Base-by-base conservation (phyloP, 345 rosid genomes). In the Limnanthes douglasii region DNA sequence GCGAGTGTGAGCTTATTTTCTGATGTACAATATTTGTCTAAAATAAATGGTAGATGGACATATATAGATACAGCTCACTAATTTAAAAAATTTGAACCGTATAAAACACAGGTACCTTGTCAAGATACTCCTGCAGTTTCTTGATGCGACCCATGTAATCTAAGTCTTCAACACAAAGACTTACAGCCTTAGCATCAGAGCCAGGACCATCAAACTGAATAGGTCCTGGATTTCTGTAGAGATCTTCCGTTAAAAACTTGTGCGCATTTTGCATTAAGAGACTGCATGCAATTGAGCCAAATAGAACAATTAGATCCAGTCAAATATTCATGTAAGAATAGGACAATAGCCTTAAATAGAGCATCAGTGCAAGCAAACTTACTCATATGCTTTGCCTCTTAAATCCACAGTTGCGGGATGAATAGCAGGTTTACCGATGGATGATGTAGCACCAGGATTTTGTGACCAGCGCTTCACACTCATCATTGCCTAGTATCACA, bases 81-180 rank as follows among this genome's bases (percentile, higher is more conserved):
- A n/a, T n/a, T n/a, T n/a, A n/a, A n/a, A n/a, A n/a, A n/a, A n/a
- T n/a, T n/a, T n/a, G n/a, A n/a, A n/a, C 6, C 35, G 19, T 2
- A 18, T 11, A 2, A 21, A 18, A 33, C 0, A 2, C 16, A 6
- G 12, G 52, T 27, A 88, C 98, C 93, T 80, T 69, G 48, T 80
- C 94, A 18, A 90, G 78, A 57, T 84, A 75, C 50, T 65, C 86
- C 66, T 80, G 94, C 38, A 90, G 69, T 58, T 72, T 55, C 78
- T 84, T 84, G 44, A 84, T 85, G 40, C 96, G 75, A n/a, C 98
- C 98, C 96, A 90, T 85, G 75, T 90, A 90, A 66, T 90, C 98
- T 67, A 75, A 88, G 48, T 90, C 98, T 67, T 90, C 98, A 52
- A 90, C 94, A 29, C 85, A 80, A 5, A 84, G 69, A 29, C 69